Evolutionary conservation across 1,284 basidiomycete genomes (phyloP).

Genomic region (Cutaneotrichosporon spelunceum): DNA sequence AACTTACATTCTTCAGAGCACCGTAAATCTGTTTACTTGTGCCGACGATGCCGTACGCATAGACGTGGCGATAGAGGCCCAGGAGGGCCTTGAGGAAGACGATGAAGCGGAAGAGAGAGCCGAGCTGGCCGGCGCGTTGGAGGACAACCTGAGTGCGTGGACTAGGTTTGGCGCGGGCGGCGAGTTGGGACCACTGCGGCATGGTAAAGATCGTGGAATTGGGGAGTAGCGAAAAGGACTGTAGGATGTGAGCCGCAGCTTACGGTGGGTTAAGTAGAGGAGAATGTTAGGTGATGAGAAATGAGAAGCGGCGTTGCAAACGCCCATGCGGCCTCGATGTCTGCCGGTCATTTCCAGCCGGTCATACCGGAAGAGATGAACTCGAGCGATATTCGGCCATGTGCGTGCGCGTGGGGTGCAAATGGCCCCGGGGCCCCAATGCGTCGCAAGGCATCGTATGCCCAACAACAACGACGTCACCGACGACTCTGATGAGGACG

Average conservation of each 20-base stretch:
- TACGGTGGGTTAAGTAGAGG: neutral
- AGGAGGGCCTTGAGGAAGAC: constrained; percentile 27
- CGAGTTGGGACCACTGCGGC: constrained; percentile 22
- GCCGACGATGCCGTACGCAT: constrained; percentile 62
- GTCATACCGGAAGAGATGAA: too few relatives aligned
- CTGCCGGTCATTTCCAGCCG: too few relatives aligned
- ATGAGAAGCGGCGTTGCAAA: neutral
- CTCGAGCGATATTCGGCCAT: neutral
- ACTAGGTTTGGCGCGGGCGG: constrained; percentile 11
- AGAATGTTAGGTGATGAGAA: neutral
- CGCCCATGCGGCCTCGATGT: neutral
- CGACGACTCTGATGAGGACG: too few relatives aligned
- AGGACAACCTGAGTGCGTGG: constrained; percentile 15
- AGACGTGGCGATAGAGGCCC: constrained; percentile 60
- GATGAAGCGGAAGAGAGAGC: constrained; percentile 17
- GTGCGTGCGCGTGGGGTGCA: neutral
- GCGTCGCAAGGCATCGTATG: too few relatives aligned
- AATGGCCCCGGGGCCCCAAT: too few relatives aligned
- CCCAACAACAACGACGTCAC: too few relatives aligned
- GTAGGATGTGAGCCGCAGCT: neutral
- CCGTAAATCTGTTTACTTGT: constrained; percentile 32
- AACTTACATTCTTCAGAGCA: constrained; percentile 34
- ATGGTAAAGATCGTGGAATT: constrained; percentile 9
- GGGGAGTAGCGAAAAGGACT: constrained; percentile 1
- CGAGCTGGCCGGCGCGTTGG: constrained; percentile 17